A percentile compares a stretch with the other conserved stretches of the same genome.
These are phyloP conservation scores for Capronia americana DNA, from an alignment of 2,329 filamentous ascomycete genomes.

Conservation along the genomic window DNA sequence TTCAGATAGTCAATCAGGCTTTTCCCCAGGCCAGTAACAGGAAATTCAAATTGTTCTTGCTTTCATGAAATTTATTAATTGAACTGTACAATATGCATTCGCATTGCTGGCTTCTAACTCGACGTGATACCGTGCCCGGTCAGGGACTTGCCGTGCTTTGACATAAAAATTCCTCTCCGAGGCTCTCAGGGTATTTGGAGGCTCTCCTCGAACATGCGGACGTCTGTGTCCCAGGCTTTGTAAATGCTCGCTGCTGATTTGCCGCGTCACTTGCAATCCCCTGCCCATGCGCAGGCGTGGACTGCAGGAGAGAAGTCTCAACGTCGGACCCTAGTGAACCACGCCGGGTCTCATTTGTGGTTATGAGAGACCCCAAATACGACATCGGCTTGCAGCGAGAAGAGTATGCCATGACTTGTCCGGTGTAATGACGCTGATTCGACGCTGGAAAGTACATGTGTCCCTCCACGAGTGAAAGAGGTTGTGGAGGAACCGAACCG, in stretches of 20 bases:
- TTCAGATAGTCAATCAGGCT: constrained; percentile 26
- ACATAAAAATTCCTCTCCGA: neutral
- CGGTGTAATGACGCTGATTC: neutral
- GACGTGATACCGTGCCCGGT: neutral
- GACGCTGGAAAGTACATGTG: neutral
- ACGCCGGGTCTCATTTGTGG: neutral
- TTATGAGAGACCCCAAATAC: neutral
- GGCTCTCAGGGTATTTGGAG: neutral
- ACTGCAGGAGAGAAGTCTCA: neutral
- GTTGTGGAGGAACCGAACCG: neutral
- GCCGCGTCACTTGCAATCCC: neutral
- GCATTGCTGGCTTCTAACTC: neutral
- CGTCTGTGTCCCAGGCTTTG: neutral
- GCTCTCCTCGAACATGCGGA: neutral
- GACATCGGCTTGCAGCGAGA: neutral
- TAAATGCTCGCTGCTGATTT: neutral
- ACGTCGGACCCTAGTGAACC: neutral
- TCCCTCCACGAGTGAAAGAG: neutral
- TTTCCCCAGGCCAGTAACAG: constrained; percentile 25
- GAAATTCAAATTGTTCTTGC: constrained; percentile 24
- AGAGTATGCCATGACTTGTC: neutral
- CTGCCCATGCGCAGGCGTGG: neutral
- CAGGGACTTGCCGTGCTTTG: neutral
- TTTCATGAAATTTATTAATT: neutral
- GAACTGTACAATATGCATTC: neutral